Conservation (phyloP, 768 basidiomycete species). For the Russula earlei region DNA sequence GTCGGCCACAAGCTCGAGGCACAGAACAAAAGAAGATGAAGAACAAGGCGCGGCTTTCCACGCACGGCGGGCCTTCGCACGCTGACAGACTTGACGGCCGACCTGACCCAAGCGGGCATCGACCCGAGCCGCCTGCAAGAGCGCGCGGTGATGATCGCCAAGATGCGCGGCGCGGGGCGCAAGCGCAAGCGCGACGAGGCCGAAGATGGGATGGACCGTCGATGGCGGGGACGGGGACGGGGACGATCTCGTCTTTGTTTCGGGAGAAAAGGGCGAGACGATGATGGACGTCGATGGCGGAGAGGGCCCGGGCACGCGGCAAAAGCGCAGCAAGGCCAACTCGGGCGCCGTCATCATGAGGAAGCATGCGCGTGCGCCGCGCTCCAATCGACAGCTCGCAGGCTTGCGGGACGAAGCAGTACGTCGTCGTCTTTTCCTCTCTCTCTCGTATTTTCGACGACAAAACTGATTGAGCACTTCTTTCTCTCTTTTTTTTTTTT, state of each 20-base stretch:
- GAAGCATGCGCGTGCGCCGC: slow-evolving; percentile 51
- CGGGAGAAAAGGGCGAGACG: slow-evolving; percentile 28
- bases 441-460: background rate
- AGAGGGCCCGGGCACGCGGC: slow-evolving; percentile 35
- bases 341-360: slow-evolving; percentile 44
- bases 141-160: slow-evolving; percentile 77
- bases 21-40: slow-evolving; percentile 77
- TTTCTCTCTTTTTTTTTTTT: slow-evolving; percentile 2
- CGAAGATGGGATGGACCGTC: slow-evolving; percentile 27
- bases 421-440: slow-evolving; percentile 22
- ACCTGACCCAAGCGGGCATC: slow-evolving; percentile 79
- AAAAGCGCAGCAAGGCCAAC: slow-evolving; percentile 55
- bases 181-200: slow-evolving; percentile 50
- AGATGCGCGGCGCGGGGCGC: slow-evolving; percentile 58
- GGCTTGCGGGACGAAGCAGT: slow-evolving; percentile 74
- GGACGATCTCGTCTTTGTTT: slow-evolving; percentile 26
- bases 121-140: slow-evolving; percentile 84
- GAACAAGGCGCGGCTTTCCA: slow-evolving; percentile 69
- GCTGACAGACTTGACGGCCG: slow-evolving; percentile 65
- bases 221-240: slow-evolving; percentile 26
- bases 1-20: slow-evolving; percentile 61
- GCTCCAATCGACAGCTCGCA: slow-evolving; percentile 62
- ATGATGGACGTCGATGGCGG: slow-evolving; percentile 34
- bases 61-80: slow-evolving; percentile 64
- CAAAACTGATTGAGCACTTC: background rate